phyloP scores from a whole-genome alignment of 1,139 yeast genomes.

The Sugiyamaella novakii region DNA sequence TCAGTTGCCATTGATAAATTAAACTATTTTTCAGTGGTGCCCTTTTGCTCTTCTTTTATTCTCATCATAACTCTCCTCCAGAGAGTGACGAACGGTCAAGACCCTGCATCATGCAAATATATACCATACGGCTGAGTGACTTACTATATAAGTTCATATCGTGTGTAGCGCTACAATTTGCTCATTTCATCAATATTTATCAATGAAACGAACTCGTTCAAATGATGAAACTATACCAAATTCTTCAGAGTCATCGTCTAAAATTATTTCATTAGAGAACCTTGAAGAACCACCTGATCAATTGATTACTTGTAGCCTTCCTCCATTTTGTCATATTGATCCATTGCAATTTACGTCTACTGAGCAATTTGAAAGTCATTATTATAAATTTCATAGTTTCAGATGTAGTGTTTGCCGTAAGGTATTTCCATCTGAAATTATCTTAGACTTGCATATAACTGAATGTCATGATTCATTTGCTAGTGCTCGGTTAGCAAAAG shows the following conservation, averaged over 20 bases:
- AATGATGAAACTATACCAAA: not conserved
- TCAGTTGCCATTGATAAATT: no score
- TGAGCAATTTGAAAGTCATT: slow-evolving; percentile 33
- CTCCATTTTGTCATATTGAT: slow-evolving; percentile 24
- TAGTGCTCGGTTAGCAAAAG: slow-evolving; percentile 44
- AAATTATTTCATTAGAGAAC: not conserved
- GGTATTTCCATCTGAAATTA: slow-evolving; percentile 48
- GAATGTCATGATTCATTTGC: slow-evolving; percentile 59
- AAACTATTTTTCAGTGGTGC: no score
- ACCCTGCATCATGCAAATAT: no score
- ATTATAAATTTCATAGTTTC: slow-evolving; percentile 29
- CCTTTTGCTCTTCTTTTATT: no score
- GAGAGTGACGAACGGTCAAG: no score
- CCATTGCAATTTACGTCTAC: slow-evolving; percentile 20
- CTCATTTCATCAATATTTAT: not conserved
- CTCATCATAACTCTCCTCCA: no score
- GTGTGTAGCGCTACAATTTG: not conserved
- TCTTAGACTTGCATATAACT: slow-evolving; percentile 54
- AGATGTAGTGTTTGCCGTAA: slow-evolving; percentile 49
- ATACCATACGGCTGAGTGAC: not conserved
- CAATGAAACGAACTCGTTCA: slow-evolving; percentile 16
- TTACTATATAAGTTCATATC: not conserved
- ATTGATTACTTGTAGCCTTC: slow-evolving; percentile 22
- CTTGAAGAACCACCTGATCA: not conserved
- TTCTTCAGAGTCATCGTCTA: not conserved